These are phyloP conservation scores for Collariella sp. DNA, from an alignment of 495 filamentous ascomycete species.

Conservation along the genomic window DNA sequence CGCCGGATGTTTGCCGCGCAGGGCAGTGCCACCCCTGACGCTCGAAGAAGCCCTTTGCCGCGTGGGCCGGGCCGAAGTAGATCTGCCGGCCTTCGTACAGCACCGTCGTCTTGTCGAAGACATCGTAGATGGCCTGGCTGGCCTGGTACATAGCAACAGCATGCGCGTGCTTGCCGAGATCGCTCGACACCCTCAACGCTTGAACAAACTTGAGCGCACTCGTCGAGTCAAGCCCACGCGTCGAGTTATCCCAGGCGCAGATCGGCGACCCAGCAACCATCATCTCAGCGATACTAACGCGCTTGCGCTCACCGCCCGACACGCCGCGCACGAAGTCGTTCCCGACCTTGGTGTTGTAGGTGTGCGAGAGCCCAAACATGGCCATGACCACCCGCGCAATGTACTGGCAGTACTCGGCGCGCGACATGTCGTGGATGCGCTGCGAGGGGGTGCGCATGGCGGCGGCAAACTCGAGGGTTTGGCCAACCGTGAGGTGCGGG, in stretches of 20 bases:
- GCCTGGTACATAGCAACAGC: slow-evolving; percentile 68
- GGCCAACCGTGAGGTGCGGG: slow-evolving; percentile 56
- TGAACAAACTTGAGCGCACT: slow-evolving; percentile 42
- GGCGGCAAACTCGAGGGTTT: slow-evolving; percentile 57
- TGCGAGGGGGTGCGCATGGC: slow-evolving; percentile 61
- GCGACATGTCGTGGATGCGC: slow-evolving; percentile 51
- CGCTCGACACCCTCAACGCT: slow-evolving; percentile 44
- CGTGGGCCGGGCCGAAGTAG: slow-evolving; percentile 48
- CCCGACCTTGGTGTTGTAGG: slow-evolving; percentile 67
- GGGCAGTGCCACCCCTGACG: slow-evolving; percentile 44
- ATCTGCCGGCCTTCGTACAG: slow-evolving; percentile 56
- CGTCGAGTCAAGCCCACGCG: slow-evolving; percentile 40
- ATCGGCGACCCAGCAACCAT: slow-evolving; percentile 25
- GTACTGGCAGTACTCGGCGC: slow-evolving; percentile 54
- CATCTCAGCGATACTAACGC: slow-evolving; percentile 45
- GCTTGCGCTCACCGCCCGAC: slow-evolving; percentile 51
- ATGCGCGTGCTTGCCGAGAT: slow-evolving; percentile 46
- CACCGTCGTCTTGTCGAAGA: slow-evolving; percentile 55
- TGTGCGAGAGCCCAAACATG: slow-evolving; percentile 65
- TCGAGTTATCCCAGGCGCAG: slow-evolving; percentile 46
- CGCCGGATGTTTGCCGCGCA: slow-evolving; percentile 46
- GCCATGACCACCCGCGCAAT: slow-evolving; percentile 65
- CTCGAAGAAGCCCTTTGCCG: slow-evolving; percentile 49
- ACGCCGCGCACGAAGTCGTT: slow-evolving; percentile 70
- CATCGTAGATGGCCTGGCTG: slow-evolving; percentile 55